Conservation (phyloP, 1,284 basidiomycete genomes). For the Ustilago cynodontis region DNA sequence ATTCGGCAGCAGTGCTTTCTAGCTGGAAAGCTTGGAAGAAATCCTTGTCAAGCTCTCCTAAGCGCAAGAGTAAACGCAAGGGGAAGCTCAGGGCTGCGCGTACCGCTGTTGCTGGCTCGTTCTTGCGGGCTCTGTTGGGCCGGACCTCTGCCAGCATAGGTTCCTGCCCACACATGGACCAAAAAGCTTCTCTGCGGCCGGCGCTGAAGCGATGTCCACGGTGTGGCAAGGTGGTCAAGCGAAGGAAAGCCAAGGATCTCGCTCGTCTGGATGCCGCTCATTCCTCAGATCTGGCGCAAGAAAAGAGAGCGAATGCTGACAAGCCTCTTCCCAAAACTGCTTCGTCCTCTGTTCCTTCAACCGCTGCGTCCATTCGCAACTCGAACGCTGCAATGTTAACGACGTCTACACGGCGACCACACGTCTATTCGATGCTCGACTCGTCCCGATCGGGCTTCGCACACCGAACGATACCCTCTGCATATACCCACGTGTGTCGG, state of each 20-base stretch:
- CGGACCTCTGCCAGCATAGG: not conserved
- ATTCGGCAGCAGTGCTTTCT: not conserved
- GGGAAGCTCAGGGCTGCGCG: slow-evolving; percentile 2
- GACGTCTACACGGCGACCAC: slow-evolving; percentile 18
- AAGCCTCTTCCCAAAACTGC: slow-evolving; percentile 18
- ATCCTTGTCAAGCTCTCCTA: not conserved
- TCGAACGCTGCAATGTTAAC: not conserved
- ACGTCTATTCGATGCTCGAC: slow-evolving; percentile 14
- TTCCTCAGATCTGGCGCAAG: not conserved
- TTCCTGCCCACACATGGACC: not conserved
- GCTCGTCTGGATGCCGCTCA: slow-evolving; percentile 4
- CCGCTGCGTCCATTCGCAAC: not conserved
- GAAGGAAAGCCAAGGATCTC: not conserved
- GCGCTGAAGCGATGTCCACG: slow-evolving; percentile 17
- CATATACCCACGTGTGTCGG: slow-evolving; percentile 72
- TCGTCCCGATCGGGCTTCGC: slow-evolving; percentile 6
- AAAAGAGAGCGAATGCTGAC: slow-evolving; percentile 29
- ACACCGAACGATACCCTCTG: slow-evolving; percentile 66
- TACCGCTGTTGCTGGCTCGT: slow-evolving; percentile 8
- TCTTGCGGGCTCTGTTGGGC: slow-evolving; percentile 29
- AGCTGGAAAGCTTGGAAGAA: slow-evolving; percentile 31
- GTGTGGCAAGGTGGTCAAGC: slow-evolving; percentile 35
- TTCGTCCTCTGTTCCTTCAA: slow-evolving; percentile 15
- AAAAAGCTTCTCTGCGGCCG: too few relatives aligned
- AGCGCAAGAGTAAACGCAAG: not conserved